These are phyloP conservation scores for Solanum aculeatissimum DNA, from an alignment of 305 asterid genomes.

Conservation along the genomic window DNA sequence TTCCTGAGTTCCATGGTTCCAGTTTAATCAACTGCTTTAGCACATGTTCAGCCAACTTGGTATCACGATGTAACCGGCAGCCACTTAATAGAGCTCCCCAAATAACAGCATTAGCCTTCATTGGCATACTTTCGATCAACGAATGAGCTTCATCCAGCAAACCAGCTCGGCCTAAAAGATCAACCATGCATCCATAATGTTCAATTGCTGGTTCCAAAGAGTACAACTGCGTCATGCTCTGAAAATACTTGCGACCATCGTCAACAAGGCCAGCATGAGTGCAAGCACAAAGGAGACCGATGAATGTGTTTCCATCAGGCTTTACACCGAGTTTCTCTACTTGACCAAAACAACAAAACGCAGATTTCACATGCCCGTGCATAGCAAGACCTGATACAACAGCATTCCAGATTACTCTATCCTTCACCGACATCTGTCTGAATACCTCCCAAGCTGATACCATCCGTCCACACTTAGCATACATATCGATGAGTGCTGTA, in stretches of 20 bases:
- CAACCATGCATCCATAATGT: constrained; percentile 70
- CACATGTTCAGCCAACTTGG: constrained; percentile 49
- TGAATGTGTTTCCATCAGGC: constrained; percentile 50
- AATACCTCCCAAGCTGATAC: constrained; percentile 41
- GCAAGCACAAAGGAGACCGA: constrained; percentile 60
- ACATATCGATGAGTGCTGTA: constrained; percentile 56
- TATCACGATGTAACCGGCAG: constrained; percentile 45
- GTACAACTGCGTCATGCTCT: constrained; percentile 27
- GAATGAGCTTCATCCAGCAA: constrained; percentile 41
- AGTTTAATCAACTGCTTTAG: constrained; percentile 35
- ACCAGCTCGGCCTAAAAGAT: constrained; percentile 70
- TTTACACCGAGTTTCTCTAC: constrained; percentile 38
- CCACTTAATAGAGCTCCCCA: constrained; percentile 69
- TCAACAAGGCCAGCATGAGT: constrained; percentile 59
- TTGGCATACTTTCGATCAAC: constrained; percentile 42
- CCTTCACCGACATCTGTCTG: constrained; percentile 38
- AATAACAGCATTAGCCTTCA: constrained; percentile 46
- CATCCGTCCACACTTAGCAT: constrained; percentile 58
- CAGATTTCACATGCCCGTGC: constrained; percentile 46
- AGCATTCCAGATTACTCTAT: constrained; percentile 46
- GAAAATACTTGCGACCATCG: constrained; percentile 41
- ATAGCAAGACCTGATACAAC: constrained; percentile 48
- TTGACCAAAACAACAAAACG: constrained; percentile 46
- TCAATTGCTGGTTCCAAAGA: constrained; percentile 37
- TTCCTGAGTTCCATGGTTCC: constrained; percentile 65